Percentiles rank a stretch among this genome's conserved stretches.
Evolutionary conservation across 2,329 filamentous ascomycete species (phyloP).

Genomic region (Colletotrichum incanum): DNA sequence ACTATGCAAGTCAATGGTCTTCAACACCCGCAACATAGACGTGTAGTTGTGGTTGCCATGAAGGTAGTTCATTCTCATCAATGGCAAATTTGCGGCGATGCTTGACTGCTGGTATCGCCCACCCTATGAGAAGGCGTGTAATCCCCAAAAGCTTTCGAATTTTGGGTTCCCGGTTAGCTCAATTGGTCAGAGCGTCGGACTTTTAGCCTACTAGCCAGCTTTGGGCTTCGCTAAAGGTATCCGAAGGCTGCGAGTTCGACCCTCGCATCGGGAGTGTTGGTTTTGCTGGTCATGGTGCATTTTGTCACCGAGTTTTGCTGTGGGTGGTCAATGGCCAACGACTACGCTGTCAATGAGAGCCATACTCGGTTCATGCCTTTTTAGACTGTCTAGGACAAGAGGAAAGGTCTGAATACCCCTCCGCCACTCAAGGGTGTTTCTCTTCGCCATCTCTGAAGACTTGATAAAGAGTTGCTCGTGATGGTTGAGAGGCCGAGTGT

Average conservation of each 20-base stretch:
- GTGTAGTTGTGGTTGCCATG: neutral
- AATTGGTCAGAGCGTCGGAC: slow-evolving; percentile 17
- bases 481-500: neutral
- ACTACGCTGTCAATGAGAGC: neutral
- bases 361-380: neutral
- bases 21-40: neutral
- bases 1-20: neutral
- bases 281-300: neutral
- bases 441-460: neutral
- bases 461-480: neutral
- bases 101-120: neutral
- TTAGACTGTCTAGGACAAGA: neutral
- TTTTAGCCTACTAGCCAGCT: neutral
- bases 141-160: rapidly evolving
- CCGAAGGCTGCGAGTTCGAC: slow-evolving; percentile 6
- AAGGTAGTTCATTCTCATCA: neutral
- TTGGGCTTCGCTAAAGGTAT: neutral
- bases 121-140: neutral
- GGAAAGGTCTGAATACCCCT: neutral
- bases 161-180: neutral
- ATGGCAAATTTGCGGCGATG: neutral
- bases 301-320: neutral
- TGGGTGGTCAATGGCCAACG: neutral
- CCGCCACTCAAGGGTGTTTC: neutral
- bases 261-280: neutral